Percentiles rank a stretch among this genome's conserved stretches.
Evolutionary conservation across 164 flowering plant species (phyloP).

Genomic region (Paratinospora sagittata): DNA sequence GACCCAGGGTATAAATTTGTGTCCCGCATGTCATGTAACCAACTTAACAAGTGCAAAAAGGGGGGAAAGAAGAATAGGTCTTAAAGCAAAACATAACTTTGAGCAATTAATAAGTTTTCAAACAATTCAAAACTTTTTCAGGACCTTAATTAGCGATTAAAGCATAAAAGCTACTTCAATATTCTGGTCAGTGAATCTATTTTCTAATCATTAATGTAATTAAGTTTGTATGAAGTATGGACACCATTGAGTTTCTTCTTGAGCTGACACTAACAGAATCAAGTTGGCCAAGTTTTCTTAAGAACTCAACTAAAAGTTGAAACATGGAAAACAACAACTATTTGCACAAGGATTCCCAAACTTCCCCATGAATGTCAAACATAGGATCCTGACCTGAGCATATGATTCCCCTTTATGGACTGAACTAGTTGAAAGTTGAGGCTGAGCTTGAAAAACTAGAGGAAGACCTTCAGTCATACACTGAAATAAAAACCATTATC

Average conservation of each 20-base stretch:
- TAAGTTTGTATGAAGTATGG: constrained; percentile 37
- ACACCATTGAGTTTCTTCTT: constrained; percentile 31
- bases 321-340: not conserved
- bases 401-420: constrained; percentile 44
- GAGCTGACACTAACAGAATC: not conserved
- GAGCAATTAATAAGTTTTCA: not conserved
- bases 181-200: not conserved
- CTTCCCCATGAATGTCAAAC: not conserved
- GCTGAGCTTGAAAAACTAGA: constrained; percentile 43
- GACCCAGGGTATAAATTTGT: no score
- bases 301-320: not conserved
- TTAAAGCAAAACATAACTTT: no score
- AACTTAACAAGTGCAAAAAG: no score
- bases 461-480: constrained; percentile 69
- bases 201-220: no score
- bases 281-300: not conserved
- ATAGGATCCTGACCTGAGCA: constrained; percentile 54
- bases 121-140: not conserved
- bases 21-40: no score
- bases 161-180: not conserved
- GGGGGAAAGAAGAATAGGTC: no score
- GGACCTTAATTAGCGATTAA: not conserved
- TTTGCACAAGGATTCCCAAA: not conserved
- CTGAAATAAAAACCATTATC: constrained; percentile 28
- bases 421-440: constrained; percentile 40